These are phyloP conservation scores for Yarrowia osloensis DNA, from an alignment of 805 yeast species.

Conservation along the genomic window DNA sequence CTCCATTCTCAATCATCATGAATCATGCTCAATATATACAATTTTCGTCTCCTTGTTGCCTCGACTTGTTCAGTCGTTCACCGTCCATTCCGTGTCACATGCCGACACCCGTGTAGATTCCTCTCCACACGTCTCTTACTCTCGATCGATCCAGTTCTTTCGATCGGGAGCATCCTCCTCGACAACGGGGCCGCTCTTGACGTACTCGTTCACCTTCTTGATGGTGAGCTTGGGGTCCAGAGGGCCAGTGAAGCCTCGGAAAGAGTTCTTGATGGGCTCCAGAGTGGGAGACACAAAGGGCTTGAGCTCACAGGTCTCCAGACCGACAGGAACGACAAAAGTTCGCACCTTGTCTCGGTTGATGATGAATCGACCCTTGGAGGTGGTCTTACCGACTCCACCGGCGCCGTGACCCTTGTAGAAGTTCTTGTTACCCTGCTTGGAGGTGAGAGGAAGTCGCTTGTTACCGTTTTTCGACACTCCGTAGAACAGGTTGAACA, in stretches of 20 bases:
- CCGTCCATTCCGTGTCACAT: not conserved
- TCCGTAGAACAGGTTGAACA: slow-evolving; percentile 66
- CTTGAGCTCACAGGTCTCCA: slow-evolving; percentile 49
- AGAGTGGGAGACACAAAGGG: slow-evolving; percentile 77
- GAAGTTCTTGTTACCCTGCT: slow-evolving; percentile 89
- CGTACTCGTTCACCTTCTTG: slow-evolving; percentile 70
- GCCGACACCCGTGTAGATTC: not conserved
- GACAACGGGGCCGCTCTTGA: slow-evolving; percentile 62
- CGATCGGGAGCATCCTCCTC: slow-evolving; percentile 37
- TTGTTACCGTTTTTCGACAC: slow-evolving; percentile 74
- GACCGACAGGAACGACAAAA: slow-evolving; percentile 71
- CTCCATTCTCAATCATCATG: not conserved
- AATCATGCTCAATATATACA: slow-evolving; percentile 24
- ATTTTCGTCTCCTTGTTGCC: not conserved
- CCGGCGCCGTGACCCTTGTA: slow-evolving; percentile 97
- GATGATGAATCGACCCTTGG: slow-evolving; percentile 71
- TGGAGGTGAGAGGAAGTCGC: slow-evolving; percentile 78
- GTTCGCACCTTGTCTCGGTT: slow-evolving; percentile 88
- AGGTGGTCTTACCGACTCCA: slow-evolving; percentile 82
- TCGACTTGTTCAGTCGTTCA: not conserved
- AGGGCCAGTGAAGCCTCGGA: slow-evolving; percentile 73
- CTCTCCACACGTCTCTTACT: slow-evolving; percentile 20
- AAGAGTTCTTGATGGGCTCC: slow-evolving; percentile 69
- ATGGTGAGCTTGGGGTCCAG: slow-evolving; percentile 73
- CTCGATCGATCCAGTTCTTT: slow-evolving; percentile 38